Evolutionary conservation across 2,329 filamentous ascomycete genomes (phyloP).

Genomic region (Dactylellina leptospora): DNA sequence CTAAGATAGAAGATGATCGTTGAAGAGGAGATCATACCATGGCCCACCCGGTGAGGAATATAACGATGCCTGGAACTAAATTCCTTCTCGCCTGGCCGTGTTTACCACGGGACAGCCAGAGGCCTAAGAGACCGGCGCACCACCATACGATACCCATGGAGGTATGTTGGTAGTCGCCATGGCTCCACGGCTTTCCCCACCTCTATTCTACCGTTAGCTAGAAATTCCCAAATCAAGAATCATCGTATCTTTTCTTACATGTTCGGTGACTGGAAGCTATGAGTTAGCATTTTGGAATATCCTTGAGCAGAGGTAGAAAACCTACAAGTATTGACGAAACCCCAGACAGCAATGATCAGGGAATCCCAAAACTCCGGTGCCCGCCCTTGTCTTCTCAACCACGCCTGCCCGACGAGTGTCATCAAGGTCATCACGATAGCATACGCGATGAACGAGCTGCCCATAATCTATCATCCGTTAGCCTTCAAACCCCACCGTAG

Average conservation of each 20-base stretch:
- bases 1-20: too few species aligned
- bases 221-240: background rate
- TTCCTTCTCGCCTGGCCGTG: slow-evolving; percentile 89
- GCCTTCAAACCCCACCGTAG: background rate
- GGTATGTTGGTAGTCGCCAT: slow-evolving; percentile 95
- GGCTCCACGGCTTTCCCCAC: slow-evolving; percentile 88
- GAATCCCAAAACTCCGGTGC: slow-evolving; percentile 98
- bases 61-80: slow-evolving; percentile 88
- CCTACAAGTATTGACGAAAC: slow-evolving; percentile 82
- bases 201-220: slow-evolving; percentile 60
- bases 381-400: slow-evolving; percentile 81
- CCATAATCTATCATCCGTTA: slow-evolving; percentile 74
- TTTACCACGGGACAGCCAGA: slow-evolving; percentile 88
- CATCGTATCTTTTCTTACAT: slow-evolving; percentile 60
- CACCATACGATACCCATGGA: slow-evolving; percentile 99
- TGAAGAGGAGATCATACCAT: slow-evolving; percentile 72
- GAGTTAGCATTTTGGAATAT: background rate
- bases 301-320: background rate
- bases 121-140: slow-evolving; percentile 86
- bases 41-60: slow-evolving; percentile 90
- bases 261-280: slow-evolving; percentile 74
- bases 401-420: slow-evolving; percentile 85
- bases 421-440: slow-evolving; percentile 86
- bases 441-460: slow-evolving; percentile 92
- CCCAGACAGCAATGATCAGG: slow-evolving; percentile 89